Evolutionary conservation across 2,329 filamentous ascomycete species (phyloP).

Genomic region (Daldinia eschscholtzii): DNA sequence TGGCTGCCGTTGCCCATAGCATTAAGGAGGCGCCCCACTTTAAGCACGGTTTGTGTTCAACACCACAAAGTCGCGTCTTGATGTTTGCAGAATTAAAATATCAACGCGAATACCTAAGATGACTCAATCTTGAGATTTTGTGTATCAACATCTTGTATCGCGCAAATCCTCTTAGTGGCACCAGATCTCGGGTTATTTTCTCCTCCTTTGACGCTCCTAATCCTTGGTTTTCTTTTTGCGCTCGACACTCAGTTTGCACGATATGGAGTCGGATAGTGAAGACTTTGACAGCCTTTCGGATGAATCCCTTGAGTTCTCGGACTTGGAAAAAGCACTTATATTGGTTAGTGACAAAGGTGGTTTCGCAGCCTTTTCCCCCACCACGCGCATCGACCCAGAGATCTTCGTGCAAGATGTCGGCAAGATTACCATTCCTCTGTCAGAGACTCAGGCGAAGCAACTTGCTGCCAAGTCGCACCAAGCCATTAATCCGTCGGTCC

Average conservation of each 20-base stretch:
- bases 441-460: conserved; percentile 43
- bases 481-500: conserved; percentile 56
- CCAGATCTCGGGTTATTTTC: neutral
- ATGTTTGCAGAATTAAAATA: neutral
- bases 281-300: neutral
- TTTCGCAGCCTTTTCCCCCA: conserved; percentile 10
- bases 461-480: conserved; percentile 49
- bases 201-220: neutral
- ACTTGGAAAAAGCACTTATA: conserved; percentile 18
- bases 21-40: conserved; percentile 7
- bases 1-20: conserved; percentile 2
- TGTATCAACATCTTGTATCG: neutral
- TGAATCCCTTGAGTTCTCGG: neutral
- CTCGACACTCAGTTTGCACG: neutral
- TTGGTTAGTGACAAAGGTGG: neutral
- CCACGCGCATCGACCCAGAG: conserved; percentile 4
- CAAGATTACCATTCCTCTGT: conserved; percentile 47
- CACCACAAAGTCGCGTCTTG: conserved; percentile 8
- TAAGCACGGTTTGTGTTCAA: conserved; percentile 7
- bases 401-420: conserved; percentile 41
- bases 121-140: neutral
- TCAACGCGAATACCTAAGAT: neutral
- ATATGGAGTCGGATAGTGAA: neutral
- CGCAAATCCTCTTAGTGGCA: neutral
- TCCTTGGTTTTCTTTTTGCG: neutral